phyloP scores from a whole-genome alignment of 2,329 filamentous ascomycete species.

The Neonectria magnoliae region DNA sequence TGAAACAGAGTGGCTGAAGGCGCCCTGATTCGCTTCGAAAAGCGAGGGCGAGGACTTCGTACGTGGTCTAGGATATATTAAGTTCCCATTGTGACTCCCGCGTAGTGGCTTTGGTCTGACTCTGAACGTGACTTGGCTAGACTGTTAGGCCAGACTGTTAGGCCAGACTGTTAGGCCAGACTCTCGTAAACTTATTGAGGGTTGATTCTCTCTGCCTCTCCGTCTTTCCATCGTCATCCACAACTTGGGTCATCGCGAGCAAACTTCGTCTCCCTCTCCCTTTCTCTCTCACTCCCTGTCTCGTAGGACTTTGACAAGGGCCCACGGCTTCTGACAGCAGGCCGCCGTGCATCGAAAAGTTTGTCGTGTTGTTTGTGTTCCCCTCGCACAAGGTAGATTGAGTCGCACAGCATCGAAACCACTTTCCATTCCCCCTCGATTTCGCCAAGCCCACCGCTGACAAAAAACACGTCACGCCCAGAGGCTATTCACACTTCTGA shows the following conservation, averaged over 20 bases:
- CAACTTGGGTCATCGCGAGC: neutral
- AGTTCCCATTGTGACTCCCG: neutral
- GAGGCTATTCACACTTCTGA: conserved; percentile 4
- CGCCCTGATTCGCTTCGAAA: conserved; percentile 18
- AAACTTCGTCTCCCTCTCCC: neutral
- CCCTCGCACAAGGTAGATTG: conserved; percentile 6
- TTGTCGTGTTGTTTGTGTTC: conserved; percentile 7
- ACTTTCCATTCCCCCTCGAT: neutral
- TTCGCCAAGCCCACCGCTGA: neutral
- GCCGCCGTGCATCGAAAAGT: neutral
- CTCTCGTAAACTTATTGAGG: neutral
- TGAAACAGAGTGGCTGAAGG: conserved; percentile 2
- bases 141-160: neutral
- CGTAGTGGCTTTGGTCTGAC: neutral
- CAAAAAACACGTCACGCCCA: conserved; percentile 6
- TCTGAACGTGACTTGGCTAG: neutral
- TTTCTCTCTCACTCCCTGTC: neutral
- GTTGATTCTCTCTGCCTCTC: neutral
- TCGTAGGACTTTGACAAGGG: neutral
- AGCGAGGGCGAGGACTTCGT: neutral
- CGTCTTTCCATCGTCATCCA: neutral
- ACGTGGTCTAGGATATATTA: neutral
- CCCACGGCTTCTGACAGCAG: neutral
- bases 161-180: neutral
- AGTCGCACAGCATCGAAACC: conserved; percentile 13